A percentile compares a stretch with the other conserved stretches of the same genome.
Conservation (phyloP, 495 filamentous ascomycete genomes). For the Venustampulla echinocandica region DNA sequence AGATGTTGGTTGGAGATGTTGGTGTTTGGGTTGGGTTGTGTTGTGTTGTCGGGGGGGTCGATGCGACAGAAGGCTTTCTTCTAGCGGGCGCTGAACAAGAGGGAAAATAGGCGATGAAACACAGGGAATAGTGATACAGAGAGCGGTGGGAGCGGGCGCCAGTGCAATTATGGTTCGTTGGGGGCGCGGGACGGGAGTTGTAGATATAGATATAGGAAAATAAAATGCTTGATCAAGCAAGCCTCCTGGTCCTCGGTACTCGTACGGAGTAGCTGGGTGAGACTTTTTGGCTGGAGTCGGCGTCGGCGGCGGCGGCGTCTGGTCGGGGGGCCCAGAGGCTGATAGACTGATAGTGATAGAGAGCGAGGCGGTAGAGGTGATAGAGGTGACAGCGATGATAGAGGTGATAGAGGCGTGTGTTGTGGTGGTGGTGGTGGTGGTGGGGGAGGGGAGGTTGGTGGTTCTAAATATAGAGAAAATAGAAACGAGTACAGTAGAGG, state of each 20-base stretch:
- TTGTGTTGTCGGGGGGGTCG: background rate
- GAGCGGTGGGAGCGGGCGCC: conserved; percentile 5
- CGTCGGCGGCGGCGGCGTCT: too few species aligned
- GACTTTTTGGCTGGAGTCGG: conserved; percentile 14
- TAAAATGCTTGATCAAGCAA: background rate
- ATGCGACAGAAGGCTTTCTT: background rate
- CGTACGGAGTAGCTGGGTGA: conserved; percentile 10
- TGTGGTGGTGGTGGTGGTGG: too few species aligned
- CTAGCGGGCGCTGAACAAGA: background rate
- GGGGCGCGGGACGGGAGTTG: conserved; percentile 4
- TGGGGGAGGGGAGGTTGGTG: too few species aligned
- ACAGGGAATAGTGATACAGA: conserved; percentile 8
- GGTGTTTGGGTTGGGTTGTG: too few species aligned
- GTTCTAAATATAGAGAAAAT: conserved; percentile 40
- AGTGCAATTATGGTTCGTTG: background rate
- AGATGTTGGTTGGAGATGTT: background rate
- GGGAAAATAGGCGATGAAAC: conserved; percentile 9
- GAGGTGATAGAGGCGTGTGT: too few species aligned
- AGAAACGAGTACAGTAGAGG: conserved; percentile 27
- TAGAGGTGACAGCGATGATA: too few species aligned
- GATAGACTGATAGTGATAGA: conserved; percentile 21
- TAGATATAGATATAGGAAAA: conserved; percentile 15
- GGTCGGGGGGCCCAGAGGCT: too few species aligned
- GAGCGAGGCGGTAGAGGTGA: too few species aligned
- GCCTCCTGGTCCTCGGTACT: background rate